Percentiles rank a stretch among this genome's conserved stretches.
Evolutionary conservation across 2,329 filamentous ascomycete species (phyloP).

Genomic region (Aspergillus ibericus): DNA sequence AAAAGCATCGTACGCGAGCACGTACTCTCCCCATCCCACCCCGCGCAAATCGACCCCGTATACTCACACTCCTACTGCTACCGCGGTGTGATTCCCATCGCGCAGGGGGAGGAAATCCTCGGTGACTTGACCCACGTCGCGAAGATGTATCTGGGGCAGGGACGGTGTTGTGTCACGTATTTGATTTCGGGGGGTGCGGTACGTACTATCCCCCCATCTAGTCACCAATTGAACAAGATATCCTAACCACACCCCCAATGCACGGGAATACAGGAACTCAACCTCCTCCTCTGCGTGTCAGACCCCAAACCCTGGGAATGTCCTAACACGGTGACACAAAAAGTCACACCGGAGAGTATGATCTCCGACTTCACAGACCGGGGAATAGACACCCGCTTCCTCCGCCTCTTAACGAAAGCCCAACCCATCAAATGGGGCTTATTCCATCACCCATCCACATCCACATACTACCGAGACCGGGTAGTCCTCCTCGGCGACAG

Average conservation of each 20-base stretch:
- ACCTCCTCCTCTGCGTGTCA: not conserved
- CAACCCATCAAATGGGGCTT: not conserved
- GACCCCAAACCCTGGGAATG: not conserved
- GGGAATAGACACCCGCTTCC: not conserved
- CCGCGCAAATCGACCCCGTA: conserved; percentile 12
- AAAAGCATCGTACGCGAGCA: conserved; percentile 29
- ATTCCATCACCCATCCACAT: not conserved
- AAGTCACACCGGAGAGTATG: not conserved
- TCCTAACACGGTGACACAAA: not conserved
- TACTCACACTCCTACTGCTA: conserved; percentile 36
- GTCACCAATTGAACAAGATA: not conserved
- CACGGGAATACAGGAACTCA: not conserved
- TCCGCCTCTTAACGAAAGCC: not conserved
- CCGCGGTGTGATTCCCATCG: conserved; percentile 32
- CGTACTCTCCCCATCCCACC: conserved; percentile 17
- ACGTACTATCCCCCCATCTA: not conserved
- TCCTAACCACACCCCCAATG: not conserved
- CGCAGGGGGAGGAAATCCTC: conserved; percentile 13
- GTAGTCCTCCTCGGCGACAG: not conserved
- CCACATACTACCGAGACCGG: not conserved
- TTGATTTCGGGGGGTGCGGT: conserved; percentile 14
- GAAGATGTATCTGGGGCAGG: conserved; percentile 17
- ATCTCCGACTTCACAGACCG: not conserved
- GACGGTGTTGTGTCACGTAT: conserved; percentile 15
- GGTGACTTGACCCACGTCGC: conserved; percentile 17